These are phyloP conservation scores for Boletellus ananas DNA, from an alignment of 768 basidiomycete genomes.

Conservation along the genomic window DNA sequence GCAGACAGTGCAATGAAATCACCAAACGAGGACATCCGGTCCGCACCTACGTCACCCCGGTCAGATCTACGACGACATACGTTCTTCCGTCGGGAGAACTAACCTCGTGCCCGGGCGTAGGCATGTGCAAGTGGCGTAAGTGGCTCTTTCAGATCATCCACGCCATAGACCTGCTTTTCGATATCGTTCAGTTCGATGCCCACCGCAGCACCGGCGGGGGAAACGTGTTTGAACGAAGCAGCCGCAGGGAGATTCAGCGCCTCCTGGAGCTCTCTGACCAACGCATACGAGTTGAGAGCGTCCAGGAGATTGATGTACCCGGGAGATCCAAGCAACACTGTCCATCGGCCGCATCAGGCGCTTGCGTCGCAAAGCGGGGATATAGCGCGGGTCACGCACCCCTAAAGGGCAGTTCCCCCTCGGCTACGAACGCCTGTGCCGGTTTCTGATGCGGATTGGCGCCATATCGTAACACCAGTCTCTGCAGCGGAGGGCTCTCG, in stretches of 20 bases:
- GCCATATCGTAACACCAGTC: constrained; percentile 86
- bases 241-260: constrained; percentile 89
- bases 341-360: constrained; percentile 5
- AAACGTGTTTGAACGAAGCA: constrained; percentile 99
- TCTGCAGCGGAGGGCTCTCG: constrained; percentile 76
- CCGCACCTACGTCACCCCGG: constrained; percentile 59
- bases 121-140: constrained; percentile 87
- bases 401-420: constrained; percentile 91
- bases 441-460: constrained; percentile 99
- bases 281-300: constrained; percentile 93
- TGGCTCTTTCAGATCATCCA: constrained; percentile 89
- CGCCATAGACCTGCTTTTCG: constrained; percentile 94
- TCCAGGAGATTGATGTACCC: constrained; percentile 99
- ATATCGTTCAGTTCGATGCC: constrained; percentile 76
- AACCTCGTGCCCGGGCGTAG: constrained; percentile 93
- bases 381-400: constrained; percentile 40
- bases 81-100: constrained; percentile 15
- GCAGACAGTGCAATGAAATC: constrained; percentile 97
- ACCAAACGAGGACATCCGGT: constrained; percentile 99
- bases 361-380: neutral
- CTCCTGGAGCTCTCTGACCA: constrained; percentile 90
- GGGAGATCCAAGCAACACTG: constrained; percentile 89
- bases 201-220: constrained; percentile 95
- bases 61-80: constrained; percentile 1
- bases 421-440: constrained; percentile 89